Percentiles rank a stretch among this genome's conserved stretches.
Evolutionary conservation across 2,329 filamentous ascomycete species (phyloP).

Genomic region (Acrodontium crateriforme): DNA sequence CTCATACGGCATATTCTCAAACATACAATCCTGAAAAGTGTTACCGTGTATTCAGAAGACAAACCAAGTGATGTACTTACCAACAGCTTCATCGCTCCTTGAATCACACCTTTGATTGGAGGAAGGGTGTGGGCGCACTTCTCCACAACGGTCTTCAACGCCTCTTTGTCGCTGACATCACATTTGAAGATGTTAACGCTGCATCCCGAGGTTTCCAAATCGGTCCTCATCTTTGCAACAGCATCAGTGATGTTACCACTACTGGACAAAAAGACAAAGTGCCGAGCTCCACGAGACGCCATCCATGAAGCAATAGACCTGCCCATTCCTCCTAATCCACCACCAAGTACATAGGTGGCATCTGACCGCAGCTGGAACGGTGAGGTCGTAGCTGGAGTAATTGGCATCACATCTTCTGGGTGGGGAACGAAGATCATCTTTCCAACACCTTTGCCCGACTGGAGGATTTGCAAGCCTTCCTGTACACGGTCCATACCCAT

Average conservation of each 20-base stretch:
- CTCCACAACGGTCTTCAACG: neutral
- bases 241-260: constrained; percentile 2
- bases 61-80: neutral
- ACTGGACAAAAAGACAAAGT: constrained; percentile 4
- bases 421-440: constrained; percentile 1
- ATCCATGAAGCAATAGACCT: constrained; percentile 4
- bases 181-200: constrained; percentile 1
- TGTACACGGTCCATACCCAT: constrained; percentile 1
- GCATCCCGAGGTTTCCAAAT: constrained; percentile 1
- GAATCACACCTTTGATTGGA: constrained; percentile 9
- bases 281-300: constrained; percentile 2
- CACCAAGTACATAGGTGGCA: constrained; percentile 3
- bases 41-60: neutral
- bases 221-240: constrained; percentile 1
- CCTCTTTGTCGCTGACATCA: constrained; percentile 1
- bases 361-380: constrained; percentile 1
- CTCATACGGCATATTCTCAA: constrained; percentile 11
- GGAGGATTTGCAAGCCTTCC: constrained; percentile 1
- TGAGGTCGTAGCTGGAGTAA: neutral
- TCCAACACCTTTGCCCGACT: constrained; percentile 2
- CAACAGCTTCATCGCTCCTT: constrained; percentile 20
- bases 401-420: constrained; percentile 1
- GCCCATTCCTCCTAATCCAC: constrained; percentile 5
- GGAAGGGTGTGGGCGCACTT: neutral
- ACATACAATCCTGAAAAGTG: constrained; percentile 4